Evolutionary conservation across 2,329 filamentous ascomycete genomes (phyloP).

Genomic region (Chaetomium sp.): DNA sequence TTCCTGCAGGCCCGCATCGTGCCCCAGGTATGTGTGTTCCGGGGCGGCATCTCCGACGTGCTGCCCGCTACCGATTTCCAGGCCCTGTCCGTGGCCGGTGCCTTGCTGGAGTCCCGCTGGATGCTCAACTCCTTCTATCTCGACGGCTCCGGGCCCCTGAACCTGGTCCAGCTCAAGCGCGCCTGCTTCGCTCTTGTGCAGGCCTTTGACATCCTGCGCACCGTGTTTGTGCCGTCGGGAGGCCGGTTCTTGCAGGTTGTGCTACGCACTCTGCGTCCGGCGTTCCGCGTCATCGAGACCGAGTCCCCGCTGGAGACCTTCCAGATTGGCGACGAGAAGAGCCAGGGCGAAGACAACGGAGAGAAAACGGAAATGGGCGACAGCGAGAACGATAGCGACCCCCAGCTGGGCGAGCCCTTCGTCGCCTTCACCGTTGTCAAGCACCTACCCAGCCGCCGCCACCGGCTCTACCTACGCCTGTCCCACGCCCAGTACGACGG

Average conservation of each 20-base stretch:
- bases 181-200: constrained; percentile 22
- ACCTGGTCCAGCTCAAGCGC: constrained; percentile 16
- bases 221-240: constrained; percentile 21
- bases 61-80: constrained; percentile 26
- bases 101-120: constrained; percentile 19
- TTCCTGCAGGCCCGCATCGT: constrained; percentile 23
- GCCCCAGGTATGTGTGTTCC: constrained; percentile 22
- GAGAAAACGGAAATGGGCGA: too few relatives aligned
- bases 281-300: constrained; percentile 18
- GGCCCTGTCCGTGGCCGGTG: constrained; percentile 19
- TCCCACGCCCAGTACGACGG: constrained; percentile 47
- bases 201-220: constrained; percentile 22
- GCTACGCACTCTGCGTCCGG: constrained; percentile 17
- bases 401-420: constrained; percentile 17
- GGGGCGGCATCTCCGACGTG: constrained; percentile 22
- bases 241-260: constrained; percentile 23
- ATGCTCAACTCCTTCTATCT: constrained; percentile 24
- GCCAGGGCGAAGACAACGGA: too few relatives aligned
- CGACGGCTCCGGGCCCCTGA: constrained; percentile 17
- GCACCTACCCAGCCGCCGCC: constrained; percentile 11
- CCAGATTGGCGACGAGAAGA: not conserved
- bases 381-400: not conserved
- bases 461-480: constrained; percentile 26
- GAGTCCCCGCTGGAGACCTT: constrained; percentile 11
- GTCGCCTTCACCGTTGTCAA: constrained; percentile 20